Base-by-base conservation (phyloP, 2,329 filamentous ascomycete species). In the Lojkania enalia region DNA sequence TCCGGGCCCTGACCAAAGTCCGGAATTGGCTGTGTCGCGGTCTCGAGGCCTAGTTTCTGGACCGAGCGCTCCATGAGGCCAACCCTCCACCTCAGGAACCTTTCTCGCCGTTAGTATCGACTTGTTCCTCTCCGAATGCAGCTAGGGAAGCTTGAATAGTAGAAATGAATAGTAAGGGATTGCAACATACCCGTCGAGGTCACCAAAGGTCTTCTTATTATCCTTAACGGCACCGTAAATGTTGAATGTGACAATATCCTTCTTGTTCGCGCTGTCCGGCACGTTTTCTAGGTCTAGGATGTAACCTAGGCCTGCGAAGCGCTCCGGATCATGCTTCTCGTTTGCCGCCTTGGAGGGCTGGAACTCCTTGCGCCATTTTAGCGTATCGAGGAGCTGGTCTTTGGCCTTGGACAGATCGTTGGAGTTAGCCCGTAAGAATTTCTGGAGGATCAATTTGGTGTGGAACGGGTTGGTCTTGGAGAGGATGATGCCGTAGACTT, bases 371-470 rank as follows among this genome's bases (percentile, higher is more conserved):
- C 92, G 84, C 90, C 91, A 96, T 56, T 86, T 79, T 31, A 96
- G 78, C 1, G 90, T 91, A 60, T 86, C 84, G 46, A 75, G 77
- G 33, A 97, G 81, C 74, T 96, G 91, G 43, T 85, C 81, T 64
- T 85, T 84, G 13, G 91, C 88, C 64, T 85, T 85, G 41, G 77
- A 76, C 5, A 89, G 67, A 61, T 95, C 84, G 50, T 86, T 85
- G 50, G 85, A 83, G 68, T 96, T 96, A 66, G 91, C 92, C 57
- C 91, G 88, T 44, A 97, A 81, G 74, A 91, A 96, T 76, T 96
- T 97, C 67, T 95, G 90, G 37, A 96, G 77, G 39, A 96, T 82
- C 58, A 96, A 85, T 65, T 87, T 85, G 36, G 87, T 90, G 42
- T 88, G 88, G 40, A 91, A 78, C 59, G 90, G 78, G 31, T 65